phyloP scores from a whole-genome alignment of 2,329 filamentous ascomycete species.

The Microdochium bolleyi region DNA sequence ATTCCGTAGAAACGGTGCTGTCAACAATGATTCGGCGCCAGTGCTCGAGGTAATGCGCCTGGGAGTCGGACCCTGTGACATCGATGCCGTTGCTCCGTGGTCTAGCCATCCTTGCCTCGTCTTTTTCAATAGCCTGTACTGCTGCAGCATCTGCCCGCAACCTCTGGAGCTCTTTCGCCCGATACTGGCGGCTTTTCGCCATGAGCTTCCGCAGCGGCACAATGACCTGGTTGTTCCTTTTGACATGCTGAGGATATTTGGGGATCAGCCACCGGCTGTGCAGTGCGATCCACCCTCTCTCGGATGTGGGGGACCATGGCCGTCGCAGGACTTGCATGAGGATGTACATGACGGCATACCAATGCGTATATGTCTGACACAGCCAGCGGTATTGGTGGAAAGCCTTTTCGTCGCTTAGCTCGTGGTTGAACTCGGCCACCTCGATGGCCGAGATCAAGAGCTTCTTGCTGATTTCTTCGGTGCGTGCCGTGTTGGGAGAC shows the following conservation, averaged over 20 bases:
- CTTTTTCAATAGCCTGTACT: conserved; percentile 16
- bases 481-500: conserved; percentile 45
- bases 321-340: conserved; percentile 31
- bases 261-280: conserved; percentile 19
- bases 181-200: conserved; percentile 26
- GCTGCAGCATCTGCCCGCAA: conserved; percentile 18
- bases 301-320: conserved; percentile 16
- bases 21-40: neutral
- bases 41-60: conserved; percentile 11
- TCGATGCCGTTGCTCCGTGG: conserved; percentile 22
- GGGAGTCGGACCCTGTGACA: conserved; percentile 8
- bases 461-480: conserved; percentile 56
- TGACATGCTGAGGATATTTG: conserved; percentile 12
- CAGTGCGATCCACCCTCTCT: conserved; percentile 18
- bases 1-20: neutral
- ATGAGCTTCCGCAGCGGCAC: conserved; percentile 30
- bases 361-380: conserved; percentile 42
- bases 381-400: conserved; percentile 40
- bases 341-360: conserved; percentile 41
- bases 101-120: conserved; percentile 15
- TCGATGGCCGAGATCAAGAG: conserved; percentile 67
- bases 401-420: conserved; percentile 52
- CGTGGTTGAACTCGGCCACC: conserved; percentile 62
- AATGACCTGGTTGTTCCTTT: conserved; percentile 23
- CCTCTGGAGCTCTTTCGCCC: conserved; percentile 24